Percentiles rank a stretch among this genome's conserved stretches.
Evolutionary conservation across 2,329 filamentous ascomycete genomes (phyloP).

Genomic region (Venturia asperata): DNA sequence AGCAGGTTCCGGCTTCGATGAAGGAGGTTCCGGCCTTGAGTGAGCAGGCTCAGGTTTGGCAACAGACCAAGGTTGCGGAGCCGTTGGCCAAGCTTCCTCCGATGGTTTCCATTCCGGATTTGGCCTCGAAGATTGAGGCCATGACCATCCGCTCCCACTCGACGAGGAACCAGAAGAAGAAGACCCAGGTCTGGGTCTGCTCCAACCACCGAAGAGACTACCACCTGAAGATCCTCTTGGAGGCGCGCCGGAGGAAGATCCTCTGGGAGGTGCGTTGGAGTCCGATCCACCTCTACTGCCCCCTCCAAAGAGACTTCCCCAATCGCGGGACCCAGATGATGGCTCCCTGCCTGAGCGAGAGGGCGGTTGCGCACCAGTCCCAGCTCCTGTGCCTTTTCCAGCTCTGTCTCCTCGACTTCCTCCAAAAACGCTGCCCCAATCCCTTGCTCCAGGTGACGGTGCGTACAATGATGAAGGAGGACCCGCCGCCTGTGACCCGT

Average conservation of each 20-base stretch:
- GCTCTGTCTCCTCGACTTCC: not conserved
- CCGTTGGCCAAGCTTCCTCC: not conserved
- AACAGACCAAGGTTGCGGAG: not conserved
- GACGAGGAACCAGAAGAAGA: not conserved
- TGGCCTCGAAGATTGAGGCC: not conserved
- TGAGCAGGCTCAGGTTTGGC: no score
- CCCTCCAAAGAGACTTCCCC: conserved; percentile 7
- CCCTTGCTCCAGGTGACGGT: not conserved
- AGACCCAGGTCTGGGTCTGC: not conserved
- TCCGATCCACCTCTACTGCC: not conserved
- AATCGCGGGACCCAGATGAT: not conserved
- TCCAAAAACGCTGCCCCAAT: not conserved
- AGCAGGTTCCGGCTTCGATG: not conserved
- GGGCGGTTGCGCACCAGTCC: not conserved
- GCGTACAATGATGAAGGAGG: not conserved
- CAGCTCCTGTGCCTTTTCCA: not conserved
- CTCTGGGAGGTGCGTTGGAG: not conserved
- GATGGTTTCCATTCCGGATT: not conserved
- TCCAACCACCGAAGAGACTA: not conserved
- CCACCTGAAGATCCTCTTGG: not conserved
- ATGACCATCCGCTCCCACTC: not conserved
- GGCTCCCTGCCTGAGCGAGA: not conserved
- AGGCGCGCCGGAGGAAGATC: not conserved
- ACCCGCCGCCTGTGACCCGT: not conserved
- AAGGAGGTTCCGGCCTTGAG: not conserved